Evolutionary conservation across 2,329 filamentous ascomycete genomes (phyloP), one percentile per base, ranked within the genome.

Genomic region (Ophiosphaerella herpotricha): DNA sequence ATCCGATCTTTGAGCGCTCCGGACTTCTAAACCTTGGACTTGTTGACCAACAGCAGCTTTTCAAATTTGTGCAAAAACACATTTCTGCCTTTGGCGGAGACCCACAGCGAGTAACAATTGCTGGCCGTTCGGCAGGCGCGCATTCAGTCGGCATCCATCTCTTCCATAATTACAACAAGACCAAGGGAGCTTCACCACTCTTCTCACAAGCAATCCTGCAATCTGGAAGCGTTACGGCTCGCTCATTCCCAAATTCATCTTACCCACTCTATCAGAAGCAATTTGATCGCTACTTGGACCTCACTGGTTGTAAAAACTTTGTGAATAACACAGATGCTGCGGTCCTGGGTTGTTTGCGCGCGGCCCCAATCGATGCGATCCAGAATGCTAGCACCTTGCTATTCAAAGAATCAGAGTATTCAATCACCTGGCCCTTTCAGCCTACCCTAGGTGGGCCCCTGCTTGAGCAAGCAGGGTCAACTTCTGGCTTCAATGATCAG

Each of bases 391-490:
- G 67, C 60, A 12, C 67, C 59, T 32, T 43, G 68, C 4, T 78
- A 57, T 57, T 53, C 43, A 48, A 67, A 2, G 68, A 75, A 0
- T 74, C 71, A 0, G 58, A 73, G 5, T 70, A 70, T 2, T 55
- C 60, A n/a, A 61, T 75, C 16, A 76, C 74, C 0, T 79, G 77
- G 77, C 77, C 77, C 0, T 79, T 78, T 52, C 77, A 79, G 33
- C 77, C 77, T 1, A 71, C 72, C 0, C 68, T 73, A 1, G 76
- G 76, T 0, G 77, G 76, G 0, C 71, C 72, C 0, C 48, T 79
- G 0, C 71, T 79, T 2, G 77, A 79, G 48, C 75, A 76, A 43
- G 64, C 73, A 2, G 77, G 77, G 21, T 79, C 77, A 0, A 45
- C 39, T 1, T 59, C 65, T 2, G 61, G 62, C 4, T n/a, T 45